Percentiles rank a stretch among this genome's conserved stretches.
These are phyloP conservation scores for Vitis hybrid DNA, from an alignment of 177 flowering plant genomes.

Conservation along the genomic window DNA sequence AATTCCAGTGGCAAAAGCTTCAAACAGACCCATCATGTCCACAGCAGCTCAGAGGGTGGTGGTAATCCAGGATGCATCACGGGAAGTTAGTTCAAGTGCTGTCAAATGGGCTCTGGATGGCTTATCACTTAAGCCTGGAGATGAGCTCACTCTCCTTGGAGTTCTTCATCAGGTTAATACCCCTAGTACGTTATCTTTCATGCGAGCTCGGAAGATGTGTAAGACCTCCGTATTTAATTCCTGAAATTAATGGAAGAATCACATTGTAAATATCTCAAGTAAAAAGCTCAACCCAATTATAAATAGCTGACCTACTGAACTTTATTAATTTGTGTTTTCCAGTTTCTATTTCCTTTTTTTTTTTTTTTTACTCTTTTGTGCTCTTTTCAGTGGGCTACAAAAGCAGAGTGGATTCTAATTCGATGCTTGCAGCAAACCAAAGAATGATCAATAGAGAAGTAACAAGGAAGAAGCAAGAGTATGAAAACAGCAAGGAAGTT, in stretches of 20 bases:
- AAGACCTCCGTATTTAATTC: constrained; percentile 16
- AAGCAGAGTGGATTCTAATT: constrained; percentile 39
- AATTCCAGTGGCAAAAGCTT: neutral
- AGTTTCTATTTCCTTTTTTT: neutral
- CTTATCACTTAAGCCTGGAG: constrained; percentile 54
- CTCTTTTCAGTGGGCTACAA: constrained; percentile 55
- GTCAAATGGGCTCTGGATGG: constrained; percentile 34
- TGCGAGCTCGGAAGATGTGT: constrained; percentile 30
- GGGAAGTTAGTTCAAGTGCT: constrained; percentile 35
- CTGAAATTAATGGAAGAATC: neutral
- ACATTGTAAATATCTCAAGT: too few relatives aligned
- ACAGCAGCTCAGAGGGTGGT: constrained; percentile 43
- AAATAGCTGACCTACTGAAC: too few relatives aligned
- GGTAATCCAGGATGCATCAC: constrained; percentile 67
- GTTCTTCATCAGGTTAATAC: constrained; percentile 69
- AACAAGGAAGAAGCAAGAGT: constrained; percentile 42
- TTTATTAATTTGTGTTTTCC: too few relatives aligned
- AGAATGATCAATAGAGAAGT: constrained; percentile 36
- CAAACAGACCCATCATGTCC: constrained; percentile 22
- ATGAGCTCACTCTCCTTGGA: constrained; percentile 47
- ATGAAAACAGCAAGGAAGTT: constrained; percentile 26
- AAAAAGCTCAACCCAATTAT: too few relatives aligned
- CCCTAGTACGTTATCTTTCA: constrained; percentile 63
- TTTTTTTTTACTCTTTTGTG: constrained; percentile 1
- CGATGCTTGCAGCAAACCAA: constrained; percentile 37